Percentiles rank a stretch among this genome's conserved stretches.
Evolutionary conservation across 345 rosid genomes (phyloP).

Genomic region (Jatropha curcas): DNA sequence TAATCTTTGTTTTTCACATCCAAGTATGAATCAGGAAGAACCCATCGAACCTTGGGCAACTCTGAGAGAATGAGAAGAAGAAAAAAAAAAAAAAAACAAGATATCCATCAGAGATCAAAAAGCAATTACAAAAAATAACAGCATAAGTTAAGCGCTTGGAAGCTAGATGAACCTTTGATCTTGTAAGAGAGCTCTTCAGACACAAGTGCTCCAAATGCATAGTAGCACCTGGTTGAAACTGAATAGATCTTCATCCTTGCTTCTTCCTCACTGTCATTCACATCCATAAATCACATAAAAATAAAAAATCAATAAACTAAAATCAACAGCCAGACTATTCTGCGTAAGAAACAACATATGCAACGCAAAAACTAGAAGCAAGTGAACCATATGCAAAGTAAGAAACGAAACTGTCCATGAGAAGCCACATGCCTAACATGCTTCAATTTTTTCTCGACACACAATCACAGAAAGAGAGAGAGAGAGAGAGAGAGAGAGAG

Average conservation of each 20-base stretch:
- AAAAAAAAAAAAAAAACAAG: not conserved
- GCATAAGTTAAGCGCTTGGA: not conserved
- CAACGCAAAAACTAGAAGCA: not conserved
- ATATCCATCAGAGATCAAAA: not conserved
- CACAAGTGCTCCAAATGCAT: slow-evolving; percentile 87
- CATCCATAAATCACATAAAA: not conserved
- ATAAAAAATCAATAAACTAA: not conserved
- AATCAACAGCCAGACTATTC: not conserved
- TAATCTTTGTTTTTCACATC: slow-evolving; percentile 92
- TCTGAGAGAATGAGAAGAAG: slow-evolving; percentile 38
- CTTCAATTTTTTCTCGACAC: too few relatives aligned
- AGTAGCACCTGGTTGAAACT: slow-evolving; percentile 75
- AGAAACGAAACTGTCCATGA: not conserved
- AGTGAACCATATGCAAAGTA: not conserved
- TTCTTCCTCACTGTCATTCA: slow-evolving; percentile 64
- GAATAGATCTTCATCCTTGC: slow-evolving; percentile 88
- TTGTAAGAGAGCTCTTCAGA: slow-evolving; percentile 66
- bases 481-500: too few relatives aligned
- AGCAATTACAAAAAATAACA: not conserved
- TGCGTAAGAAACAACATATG: not conserved
- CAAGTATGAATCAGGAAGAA: slow-evolving; percentile 94
- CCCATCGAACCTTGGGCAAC: slow-evolving; percentile 84
- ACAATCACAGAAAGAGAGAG: too few relatives aligned
- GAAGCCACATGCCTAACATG: not conserved
- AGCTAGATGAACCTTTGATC: slow-evolving; percentile 58